phyloP scores from a whole-genome alignment of 352 stramenopile species.

The Phytophthora pini region DNA sequence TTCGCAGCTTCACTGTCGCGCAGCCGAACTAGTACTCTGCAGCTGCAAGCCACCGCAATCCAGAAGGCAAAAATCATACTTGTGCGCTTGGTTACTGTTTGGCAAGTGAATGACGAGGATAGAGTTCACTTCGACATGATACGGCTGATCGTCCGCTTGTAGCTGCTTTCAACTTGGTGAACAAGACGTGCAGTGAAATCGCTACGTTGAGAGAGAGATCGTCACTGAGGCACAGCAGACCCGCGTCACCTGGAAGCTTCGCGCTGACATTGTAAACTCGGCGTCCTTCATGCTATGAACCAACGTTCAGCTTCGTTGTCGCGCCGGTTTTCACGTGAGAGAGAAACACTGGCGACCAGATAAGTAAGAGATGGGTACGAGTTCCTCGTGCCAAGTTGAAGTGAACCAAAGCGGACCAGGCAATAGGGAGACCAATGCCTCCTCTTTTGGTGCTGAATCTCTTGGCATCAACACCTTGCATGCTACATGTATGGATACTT shows the following conservation, averaged over 20 bases:
- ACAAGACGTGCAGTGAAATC: constrained; percentile 10
- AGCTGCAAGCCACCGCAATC: constrained; percentile 1
- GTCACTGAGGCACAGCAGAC: not conserved
- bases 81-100: constrained; percentile 1
- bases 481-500: too few relatives aligned
- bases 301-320: not conserved
- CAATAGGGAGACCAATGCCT: too few relatives aligned
- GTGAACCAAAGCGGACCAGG: too few relatives aligned
- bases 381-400: too few relatives aligned
- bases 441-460: too few relatives aligned
- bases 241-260: not conserved
- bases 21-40: not conserved
- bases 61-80: constrained; percentile 5
- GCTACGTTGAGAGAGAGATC: constrained; percentile 7
- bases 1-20: not conserved
- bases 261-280: not conserved
- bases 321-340: not conserved
- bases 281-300: too few relatives aligned
- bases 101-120: not conserved
- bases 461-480: too few relatives aligned
- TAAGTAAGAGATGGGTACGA: not conserved
- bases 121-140: not conserved
- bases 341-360: not conserved
- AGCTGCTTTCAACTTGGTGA: constrained; percentile 3
- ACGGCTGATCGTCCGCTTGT: constrained; percentile 6